Evolutionary conservation across 192 early-diverging fungal species (phyloP), one percentile per base, ranked within the genome.

Genomic region (Entomortierella lignicola): DNA sequence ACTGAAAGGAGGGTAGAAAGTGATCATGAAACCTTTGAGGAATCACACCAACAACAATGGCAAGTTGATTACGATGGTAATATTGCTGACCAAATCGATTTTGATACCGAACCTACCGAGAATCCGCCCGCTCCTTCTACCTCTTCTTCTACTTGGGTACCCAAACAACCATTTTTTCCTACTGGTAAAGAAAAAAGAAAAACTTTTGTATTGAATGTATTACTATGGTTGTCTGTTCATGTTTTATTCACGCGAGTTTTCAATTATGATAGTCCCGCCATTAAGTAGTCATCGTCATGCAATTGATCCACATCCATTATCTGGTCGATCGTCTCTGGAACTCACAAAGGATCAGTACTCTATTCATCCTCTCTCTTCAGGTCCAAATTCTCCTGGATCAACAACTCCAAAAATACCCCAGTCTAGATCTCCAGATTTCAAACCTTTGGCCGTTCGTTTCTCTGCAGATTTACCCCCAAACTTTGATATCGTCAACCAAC

Each of bases 41-140:
- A 77, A 11, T 62, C 23, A 10, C 66, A 66, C 39, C 63, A 63
- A 20, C 73, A 69, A 5, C 73, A 69, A 26, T 77, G 73, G 73
- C 73, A 77, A 55, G 59, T 64, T 25, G 73, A 77, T 44, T 69
- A 77, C 41, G 66, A 77, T 5, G 53, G 62, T 43, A 55, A 77
- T 44, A 31, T 64, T 18, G 61, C 66, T 20, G 66, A 55, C 0
- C 73, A 68, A 18, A 66, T 69, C 17, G 73, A 69, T 5, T 60
- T 64, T 13, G 66, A 68, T 55, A 34, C 55, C 0, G 66, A 39
- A 42, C 27, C 31, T 13, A 13, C 58, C 1, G 48, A 60, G 21
- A 50, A 47, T 5, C 44, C 5, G 15, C 12, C 44, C 17, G 44
- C 5, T 15, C 20, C 44, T 47, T 3, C 5, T 47, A 4, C 44